Conservation (phyloP, 1,284 basidiomycete species). For the Leccinum fuscescens region DNA sequence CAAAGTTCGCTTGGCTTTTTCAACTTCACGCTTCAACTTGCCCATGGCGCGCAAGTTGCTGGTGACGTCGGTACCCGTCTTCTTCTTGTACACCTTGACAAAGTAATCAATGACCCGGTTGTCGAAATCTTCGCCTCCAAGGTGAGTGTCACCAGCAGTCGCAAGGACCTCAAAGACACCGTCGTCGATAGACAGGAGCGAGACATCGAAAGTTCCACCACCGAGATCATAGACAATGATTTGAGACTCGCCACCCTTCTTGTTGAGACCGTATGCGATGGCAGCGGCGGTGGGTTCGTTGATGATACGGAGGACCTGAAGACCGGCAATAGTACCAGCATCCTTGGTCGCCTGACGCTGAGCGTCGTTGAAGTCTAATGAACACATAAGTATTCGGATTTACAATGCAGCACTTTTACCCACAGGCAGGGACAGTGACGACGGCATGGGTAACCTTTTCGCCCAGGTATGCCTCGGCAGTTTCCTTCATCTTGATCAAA, state of each 20-base stretch:
- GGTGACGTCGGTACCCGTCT: conserved; percentile 87
- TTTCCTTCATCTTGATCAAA: conserved; percentile 98
- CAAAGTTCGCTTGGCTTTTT: conserved; percentile 98
- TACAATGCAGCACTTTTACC: conserved; percentile 20
- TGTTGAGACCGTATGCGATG: conserved; percentile 98
- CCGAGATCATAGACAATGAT: conserved; percentile 99
- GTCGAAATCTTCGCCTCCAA: conserved; percentile 99
- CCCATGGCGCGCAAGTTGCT: conserved; percentile 89
- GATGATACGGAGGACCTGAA: conserved; percentile 95
- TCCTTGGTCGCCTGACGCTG: conserved; percentile 99
- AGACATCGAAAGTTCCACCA: conserved; percentile 98
- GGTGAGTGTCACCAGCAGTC: conserved; percentile 97
- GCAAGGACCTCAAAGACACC: conserved; percentile 98
- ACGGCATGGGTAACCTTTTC: conserved; percentile 97
- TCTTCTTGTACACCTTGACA: conserved; percentile 93
- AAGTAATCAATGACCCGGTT: conserved; percentile 94
- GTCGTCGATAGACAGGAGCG: conserved; percentile 94
- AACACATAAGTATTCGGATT: conserved; percentile 30
- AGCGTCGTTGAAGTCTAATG: conserved; percentile 92
- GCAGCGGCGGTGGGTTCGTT: conserved; percentile 99
- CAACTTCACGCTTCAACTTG: conserved; percentile 97
- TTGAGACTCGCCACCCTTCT: conserved; percentile 89
- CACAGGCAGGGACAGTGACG: conserved; percentile 94
- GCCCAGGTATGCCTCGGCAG: conserved; percentile 96
- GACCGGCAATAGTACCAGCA: conserved; percentile 94